A percentile compares a stretch with the other conserved stretches of the same genome.
Evolutionary conservation across 495 filamentous ascomycete species (phyloP).

Genomic region (Aspergillus ellipticus): DNA sequence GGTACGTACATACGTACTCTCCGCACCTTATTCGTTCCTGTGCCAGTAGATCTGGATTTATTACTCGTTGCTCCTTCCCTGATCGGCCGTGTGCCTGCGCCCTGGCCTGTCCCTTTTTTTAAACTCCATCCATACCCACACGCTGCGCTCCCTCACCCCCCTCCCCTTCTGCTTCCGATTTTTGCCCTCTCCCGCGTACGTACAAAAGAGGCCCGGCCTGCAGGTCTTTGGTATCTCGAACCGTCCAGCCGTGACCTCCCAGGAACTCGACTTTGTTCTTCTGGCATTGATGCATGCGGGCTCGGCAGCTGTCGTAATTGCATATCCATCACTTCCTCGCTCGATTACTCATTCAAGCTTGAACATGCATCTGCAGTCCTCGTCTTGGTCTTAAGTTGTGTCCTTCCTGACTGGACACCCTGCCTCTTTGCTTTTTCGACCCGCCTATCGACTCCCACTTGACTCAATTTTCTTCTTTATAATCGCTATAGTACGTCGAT

Average conservation of each 20-base stretch:
- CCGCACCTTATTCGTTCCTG: not conserved
- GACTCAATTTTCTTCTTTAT: not conserved
- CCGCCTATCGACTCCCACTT: slow-evolving; percentile 10
- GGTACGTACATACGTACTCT: too few relatives aligned
- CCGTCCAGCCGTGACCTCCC: too few relatives aligned
- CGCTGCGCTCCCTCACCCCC: slow-evolving; percentile 17
- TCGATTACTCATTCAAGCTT: slow-evolving; percentile 7
- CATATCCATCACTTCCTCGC: slow-evolving; percentile 6
- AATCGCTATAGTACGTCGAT: slow-evolving; percentile 5
- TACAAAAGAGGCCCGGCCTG: slow-evolving; percentile 12
- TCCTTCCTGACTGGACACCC: slow-evolving; percentile 4
- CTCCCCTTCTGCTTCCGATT: slow-evolving; percentile 14
- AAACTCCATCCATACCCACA: slow-evolving; percentile 37
- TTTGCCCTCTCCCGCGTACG: slow-evolving; percentile 17
- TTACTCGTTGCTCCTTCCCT: slow-evolving; percentile 5
- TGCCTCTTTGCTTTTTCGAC: slow-evolving; percentile 17
- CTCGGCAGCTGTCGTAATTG: slow-evolving; percentile 11
- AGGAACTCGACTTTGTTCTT: not conserved
- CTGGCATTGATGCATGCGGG: slow-evolving; percentile 10
- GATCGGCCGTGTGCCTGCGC: slow-evolving; percentile 22
- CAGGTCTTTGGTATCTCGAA: slow-evolving; percentile 26
- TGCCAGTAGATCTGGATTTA: not conserved
- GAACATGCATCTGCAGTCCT: slow-evolving; percentile 40
- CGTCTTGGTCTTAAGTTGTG: slow-evolving; percentile 19
- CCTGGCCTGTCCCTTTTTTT: slow-evolving; percentile 24